Base-by-base conservation (phyloP, 1,139 yeast genomes). In the Geotrichum cucujoidarum region DNA sequence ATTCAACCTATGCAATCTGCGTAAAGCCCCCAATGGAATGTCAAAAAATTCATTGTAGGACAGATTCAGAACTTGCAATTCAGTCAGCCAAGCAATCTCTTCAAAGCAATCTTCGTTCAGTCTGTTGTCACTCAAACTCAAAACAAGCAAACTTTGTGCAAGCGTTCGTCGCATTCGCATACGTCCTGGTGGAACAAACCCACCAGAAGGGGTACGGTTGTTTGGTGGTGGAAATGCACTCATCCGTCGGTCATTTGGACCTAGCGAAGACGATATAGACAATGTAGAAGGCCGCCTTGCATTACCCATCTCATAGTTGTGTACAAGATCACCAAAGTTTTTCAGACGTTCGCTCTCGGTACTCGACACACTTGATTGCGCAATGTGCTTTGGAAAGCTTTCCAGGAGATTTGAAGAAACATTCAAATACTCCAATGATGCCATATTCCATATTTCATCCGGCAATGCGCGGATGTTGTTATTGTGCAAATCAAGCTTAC, bases 11-110 rank as follows among this genome's bases (percentile, higher is more conserved):
- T 72, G 68, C 54, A 87, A 68, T 42, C 83, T 74, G 40, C 82
- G 67, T 21, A 85, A 66, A 0, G 86, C 81, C 2, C 92, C 90
- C 18, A 73, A 70, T 0, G 95, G 95, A 30, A 92, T 78, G 59
- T 94, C 97, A 39, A 82, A 69, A 38, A 94, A 65, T 55, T 83
- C 92, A 60, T 92, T 94, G 64, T 90, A 90, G 0, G 95, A 80
- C 52, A 92, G 63, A 59, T 92, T 89, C 56, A 94, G 70, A 1
- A 76, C 67, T 53, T 77, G 78, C 54, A 94, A 68, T 46, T 81
- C 78, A 1, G 71, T 63, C 53, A 87, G 75, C 47, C 75, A 69
- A 10, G 88, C 76, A 34, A 92, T 70, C 4, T 80, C 74, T 45
- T 83, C 84, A 67, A 90, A 83, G 55, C 83, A 79, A 7, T 84